Percentiles rank a stretch among this genome's conserved stretches.
Conservation (phyloP, 2,329 filamentous ascomycete genomes). For the Daldinia sp. region DNA sequence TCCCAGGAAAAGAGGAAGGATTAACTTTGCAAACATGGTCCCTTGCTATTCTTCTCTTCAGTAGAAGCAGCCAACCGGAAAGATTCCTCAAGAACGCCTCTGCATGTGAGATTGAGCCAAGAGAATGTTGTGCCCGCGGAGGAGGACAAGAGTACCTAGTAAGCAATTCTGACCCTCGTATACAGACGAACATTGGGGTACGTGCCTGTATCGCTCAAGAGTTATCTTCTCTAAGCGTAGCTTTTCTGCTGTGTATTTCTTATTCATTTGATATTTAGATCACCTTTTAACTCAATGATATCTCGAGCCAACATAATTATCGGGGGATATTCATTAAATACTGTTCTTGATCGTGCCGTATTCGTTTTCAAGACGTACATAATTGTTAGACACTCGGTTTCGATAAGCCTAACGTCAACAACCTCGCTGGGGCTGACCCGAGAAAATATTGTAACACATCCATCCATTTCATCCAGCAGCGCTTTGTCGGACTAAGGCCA, state of each 20-base stretch:
- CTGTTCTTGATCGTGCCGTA: conserved; percentile 2
- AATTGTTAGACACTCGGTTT: background rate
- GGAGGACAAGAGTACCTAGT: background rate
- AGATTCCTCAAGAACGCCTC: conserved; percentile 1
- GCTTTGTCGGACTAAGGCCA: conserved; percentile 9
- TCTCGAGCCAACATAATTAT: background rate
- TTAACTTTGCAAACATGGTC: background rate
- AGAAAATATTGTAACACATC: conserved; percentile 16
- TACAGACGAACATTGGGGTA: conserved; percentile 1
- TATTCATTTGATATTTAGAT: background rate
- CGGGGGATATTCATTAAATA: conserved; percentile 3
- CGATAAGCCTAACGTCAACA: conserved; percentile 10
- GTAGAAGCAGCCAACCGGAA: conserved; percentile 22
- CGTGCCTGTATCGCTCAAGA: background rate
- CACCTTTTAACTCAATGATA: background rate
- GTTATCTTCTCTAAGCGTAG: background rate
- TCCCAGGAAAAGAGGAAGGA: conserved; percentile 4
- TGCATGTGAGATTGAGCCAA: conserved; percentile 5
- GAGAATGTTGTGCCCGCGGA: conserved; percentile 9
- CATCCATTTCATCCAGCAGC: conserved; percentile 31
- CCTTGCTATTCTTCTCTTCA: background rate
- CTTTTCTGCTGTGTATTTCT: background rate
- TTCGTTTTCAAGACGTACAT: conserved; percentile 16
- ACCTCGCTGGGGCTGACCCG: conserved; percentile 3
- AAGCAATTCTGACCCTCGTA: background rate